Base-by-base conservation (phyloP, 139 green algal genomes). In the Chlorella sp. region DNA sequence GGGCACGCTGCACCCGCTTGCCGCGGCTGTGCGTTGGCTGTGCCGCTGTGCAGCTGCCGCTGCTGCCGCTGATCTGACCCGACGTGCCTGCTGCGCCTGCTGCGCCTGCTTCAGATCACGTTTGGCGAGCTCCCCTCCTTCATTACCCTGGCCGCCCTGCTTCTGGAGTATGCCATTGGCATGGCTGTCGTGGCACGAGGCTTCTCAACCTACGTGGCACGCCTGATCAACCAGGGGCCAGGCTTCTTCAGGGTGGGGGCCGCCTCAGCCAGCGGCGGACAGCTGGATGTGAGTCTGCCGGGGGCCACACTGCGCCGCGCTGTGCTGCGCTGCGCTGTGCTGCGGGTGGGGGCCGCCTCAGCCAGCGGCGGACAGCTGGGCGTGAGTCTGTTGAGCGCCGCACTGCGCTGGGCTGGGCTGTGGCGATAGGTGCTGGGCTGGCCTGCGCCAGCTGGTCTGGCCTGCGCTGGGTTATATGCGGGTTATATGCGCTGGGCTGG, bases 111-210 rank as follows among this genome's bases (percentile, higher is more conserved):
- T 32, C 81, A 86, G 81, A 26, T 86, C 69, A 91, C 90, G 5
- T 90, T 93, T 91, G 90, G 90, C 60, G 90, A 93, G 60, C 64
- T 87, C 30, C 75, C 90, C 0, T 87, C 90, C 9, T 91, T 37
- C 28, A 57, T 91, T 14, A 60, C 82, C 4, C 37, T 93, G 42
- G 53, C 60, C 32, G 86, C 84, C 40, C 53, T 89, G n/a, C 66
- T 93, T 24, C 42, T 91, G 34, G 69, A 90, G 66, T 93, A 90
- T 40, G 37, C 81, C 0, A 42, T 90, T 18, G 87, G 81, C 86
- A 91, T 86, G 39, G 90, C 28, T 5, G 42, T 85, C 30, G 77
- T 91, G 78, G 88, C 88, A 14, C 40, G 87, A 15, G 82, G 75
- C 53, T 91, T 93, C 71, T 68, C 36, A 15, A 39, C 30, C 53